These are phyloP conservation scores for Penicillium flavigenum DNA, from an alignment of 495 filamentous ascomycete species.

Conservation along the genomic window DNA sequence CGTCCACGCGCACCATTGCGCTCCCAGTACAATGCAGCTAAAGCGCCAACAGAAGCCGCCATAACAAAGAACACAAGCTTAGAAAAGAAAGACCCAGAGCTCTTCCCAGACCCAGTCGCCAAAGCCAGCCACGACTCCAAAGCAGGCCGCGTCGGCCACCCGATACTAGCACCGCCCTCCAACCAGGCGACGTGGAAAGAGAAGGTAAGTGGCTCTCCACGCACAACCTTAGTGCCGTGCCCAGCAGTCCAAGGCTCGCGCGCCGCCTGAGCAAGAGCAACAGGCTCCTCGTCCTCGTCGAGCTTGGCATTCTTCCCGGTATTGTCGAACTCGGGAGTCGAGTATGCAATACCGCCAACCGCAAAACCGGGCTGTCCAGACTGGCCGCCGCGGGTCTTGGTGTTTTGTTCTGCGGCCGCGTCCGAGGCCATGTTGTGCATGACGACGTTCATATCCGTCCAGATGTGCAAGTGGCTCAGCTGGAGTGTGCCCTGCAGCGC, in stretches of 20 bases:
- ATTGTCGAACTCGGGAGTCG: slow-evolving; percentile 65
- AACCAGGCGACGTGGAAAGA: slow-evolving; percentile 85
- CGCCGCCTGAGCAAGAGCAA: slow-evolving; percentile 40
- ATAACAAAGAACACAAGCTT: slow-evolving; percentile 43
- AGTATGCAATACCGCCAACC: slow-evolving; percentile 85
- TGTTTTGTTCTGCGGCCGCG: slow-evolving; percentile 26
- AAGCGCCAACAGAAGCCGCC: slow-evolving; percentile 46
- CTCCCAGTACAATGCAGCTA: slow-evolving; percentile 49
- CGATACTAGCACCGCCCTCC: slow-evolving; percentile 58
- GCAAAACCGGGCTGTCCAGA: slow-evolving; percentile 60
- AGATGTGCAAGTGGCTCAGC: slow-evolving; percentile 84
- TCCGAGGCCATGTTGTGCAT: slow-evolving; percentile 64
- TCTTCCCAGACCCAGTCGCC: slow-evolving; percentile 17
- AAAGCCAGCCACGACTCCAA: slow-evolving; percentile 43
- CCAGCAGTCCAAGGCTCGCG: slow-evolving; percentile 48
- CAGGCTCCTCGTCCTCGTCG: slow-evolving; percentile 36
- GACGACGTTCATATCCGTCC: slow-evolving; percentile 82
- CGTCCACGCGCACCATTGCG: slow-evolving; percentile 35
- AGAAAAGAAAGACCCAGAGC: slow-evolving; percentile 32
- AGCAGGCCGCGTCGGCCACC: slow-evolving; percentile 36
- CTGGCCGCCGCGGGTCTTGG: slow-evolving; percentile 17
- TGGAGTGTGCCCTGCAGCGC: slow-evolving; percentile 88
- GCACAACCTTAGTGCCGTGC: slow-evolving; percentile 65
- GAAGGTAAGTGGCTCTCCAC: slow-evolving; percentile 81
- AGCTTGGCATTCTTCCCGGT: slow-evolving; percentile 30